phyloP scores from a whole-genome alignment of 1,284 basidiomycete genomes.

The Cryptococcus jaspeensis region DNA sequence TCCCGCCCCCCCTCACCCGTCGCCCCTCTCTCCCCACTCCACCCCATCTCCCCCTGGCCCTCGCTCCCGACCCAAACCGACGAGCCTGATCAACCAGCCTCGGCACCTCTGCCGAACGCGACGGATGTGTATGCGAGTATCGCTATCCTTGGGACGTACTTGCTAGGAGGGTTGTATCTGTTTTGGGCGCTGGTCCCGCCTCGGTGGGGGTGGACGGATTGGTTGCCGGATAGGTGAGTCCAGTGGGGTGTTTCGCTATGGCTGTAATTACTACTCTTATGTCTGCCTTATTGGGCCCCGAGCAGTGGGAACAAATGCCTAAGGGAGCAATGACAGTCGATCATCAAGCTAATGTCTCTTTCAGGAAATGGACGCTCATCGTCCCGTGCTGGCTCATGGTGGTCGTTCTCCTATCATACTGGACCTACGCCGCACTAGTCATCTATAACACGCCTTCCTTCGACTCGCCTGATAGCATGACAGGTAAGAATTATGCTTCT shows the following conservation, averaged over 20 bases:
- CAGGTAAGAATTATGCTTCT: constrained; percentile 54
- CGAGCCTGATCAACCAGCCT: not conserved
- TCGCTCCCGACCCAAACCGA: constrained; percentile 3
- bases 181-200: constrained; percentile 63
- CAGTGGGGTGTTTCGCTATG: not conserved
- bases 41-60: constrained; percentile 17
- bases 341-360: not conserved
- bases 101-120: constrained; percentile 23
- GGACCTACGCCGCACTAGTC: constrained; percentile 71
- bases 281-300: not conserved
- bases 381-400: constrained; percentile 77
- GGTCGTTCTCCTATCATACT: constrained; percentile 71
- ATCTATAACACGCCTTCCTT: constrained; percentile 69
- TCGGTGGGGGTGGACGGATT: constrained; percentile 63
- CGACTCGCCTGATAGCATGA: constrained; percentile 63
- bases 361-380: constrained; percentile 79
- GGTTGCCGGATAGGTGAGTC: constrained; percentile 81
- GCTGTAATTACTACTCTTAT: no score
- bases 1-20: not conserved
- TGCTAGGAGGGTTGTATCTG: constrained; percentile 68
- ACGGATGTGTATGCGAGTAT: constrained; percentile 83
- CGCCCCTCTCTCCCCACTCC: constrained; percentile 10
- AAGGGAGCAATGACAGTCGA: not conserved
- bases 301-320: no score
- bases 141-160: constrained; percentile 72